Evolutionary conservation across 78 protist species (phyloP).

Genomic region (Acrasis kona): DNA sequence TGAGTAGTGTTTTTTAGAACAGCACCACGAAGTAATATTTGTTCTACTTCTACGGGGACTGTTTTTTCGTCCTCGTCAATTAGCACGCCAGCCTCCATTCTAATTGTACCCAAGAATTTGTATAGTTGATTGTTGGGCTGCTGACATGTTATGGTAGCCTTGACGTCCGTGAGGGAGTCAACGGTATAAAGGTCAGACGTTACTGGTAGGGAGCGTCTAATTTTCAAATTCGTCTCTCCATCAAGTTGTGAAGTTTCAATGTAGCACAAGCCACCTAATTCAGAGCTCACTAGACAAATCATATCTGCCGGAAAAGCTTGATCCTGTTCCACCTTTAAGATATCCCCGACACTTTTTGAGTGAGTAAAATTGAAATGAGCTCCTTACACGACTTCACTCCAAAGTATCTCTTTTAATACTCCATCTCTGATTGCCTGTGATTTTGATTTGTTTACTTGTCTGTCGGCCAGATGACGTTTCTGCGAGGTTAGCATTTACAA

Average conservation of each 20-base stretch:
- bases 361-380: too few species aligned
- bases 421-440: slow-evolving; percentile 11
- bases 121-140: neutral
- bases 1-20: slow-evolving; percentile 22
- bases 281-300: slow-evolving; percentile 41
- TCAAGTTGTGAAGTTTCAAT: slow-evolving; percentile 68
- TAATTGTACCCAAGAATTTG: neutral
- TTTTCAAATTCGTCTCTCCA: slow-evolving; percentile 79
- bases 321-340: slow-evolving; percentile 24
- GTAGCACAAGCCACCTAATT: neutral
- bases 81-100: neutral
- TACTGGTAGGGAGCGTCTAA: slow-evolving; percentile 7
- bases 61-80: neutral
- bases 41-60: neutral
- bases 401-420: neutral
- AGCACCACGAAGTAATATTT: slow-evolving; percentile 10
- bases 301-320: slow-evolving; percentile 59
- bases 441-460: slow-evolving; percentile 35
- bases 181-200: neutral
- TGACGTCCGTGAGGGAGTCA: neutral
- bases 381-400: slow-evolving; percentile 36
- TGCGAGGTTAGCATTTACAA: too few species aligned
- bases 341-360: slow-evolving; percentile 66
- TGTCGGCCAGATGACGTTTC: slow-evolving; percentile 33
- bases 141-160: neutral